phyloP scores from a whole-genome alignment of 768 basidiomycete species.

The Phanerochaete carnosa region DNA sequence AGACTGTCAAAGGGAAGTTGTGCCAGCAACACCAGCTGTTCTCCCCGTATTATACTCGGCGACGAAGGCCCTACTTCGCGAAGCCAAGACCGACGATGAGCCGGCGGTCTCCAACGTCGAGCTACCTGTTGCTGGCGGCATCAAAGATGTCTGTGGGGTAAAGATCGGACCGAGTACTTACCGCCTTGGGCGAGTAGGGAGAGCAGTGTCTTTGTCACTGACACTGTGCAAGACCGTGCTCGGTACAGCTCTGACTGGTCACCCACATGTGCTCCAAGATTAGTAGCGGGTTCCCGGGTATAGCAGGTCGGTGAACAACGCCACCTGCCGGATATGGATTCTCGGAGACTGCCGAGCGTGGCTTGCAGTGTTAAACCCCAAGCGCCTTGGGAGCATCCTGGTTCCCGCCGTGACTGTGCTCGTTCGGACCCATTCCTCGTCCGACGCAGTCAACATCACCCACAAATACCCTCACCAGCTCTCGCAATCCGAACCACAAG shows the following conservation, averaged over 20 bases:
- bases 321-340: background rate
- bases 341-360: background rate
- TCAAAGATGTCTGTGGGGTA: background rate
- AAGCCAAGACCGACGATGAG: background rate
- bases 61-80: background rate
- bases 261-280: too few species aligned
- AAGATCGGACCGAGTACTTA: conserved; percentile 11
- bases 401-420: background rate
- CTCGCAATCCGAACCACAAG: background rate
- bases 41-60: background rate
- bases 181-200: background rate
- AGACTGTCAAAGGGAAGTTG: background rate
- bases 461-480: background rate
- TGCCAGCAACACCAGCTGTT: background rate
- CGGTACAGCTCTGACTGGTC: too few species aligned
- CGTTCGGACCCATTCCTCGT: background rate
- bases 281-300: background rate
- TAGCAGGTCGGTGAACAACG: background rate
- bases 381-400: background rate
- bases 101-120: background rate
- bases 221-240: background rate
- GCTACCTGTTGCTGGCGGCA: background rate
- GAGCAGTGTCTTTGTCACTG: background rate
- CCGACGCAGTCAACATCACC: background rate
- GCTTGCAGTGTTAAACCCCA: conserved; percentile 6